Evolutionary conservation across 129 eudicot genomes (phyloP), one percentile per base, ranked within the genome.

Genomic region (Flaveria sonorensis): DNA sequence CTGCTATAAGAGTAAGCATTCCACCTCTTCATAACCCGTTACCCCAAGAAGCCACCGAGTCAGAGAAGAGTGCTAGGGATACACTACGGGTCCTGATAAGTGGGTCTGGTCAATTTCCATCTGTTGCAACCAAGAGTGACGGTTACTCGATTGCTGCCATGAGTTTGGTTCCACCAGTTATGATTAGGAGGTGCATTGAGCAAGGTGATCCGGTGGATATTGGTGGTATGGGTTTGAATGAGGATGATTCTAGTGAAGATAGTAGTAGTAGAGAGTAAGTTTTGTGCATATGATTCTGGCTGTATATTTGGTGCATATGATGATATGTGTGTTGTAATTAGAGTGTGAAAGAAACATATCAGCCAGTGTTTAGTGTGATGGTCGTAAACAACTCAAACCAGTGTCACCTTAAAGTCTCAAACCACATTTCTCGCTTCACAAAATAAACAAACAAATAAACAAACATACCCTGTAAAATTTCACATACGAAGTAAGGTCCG

Each of bases 61-160:
- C 89, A 0, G 93, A 89, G 68, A 89, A 84, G 69, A 77, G 89
- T 71, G 97, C 97, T 10, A 81, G 97, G 72, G 97, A 92, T 77
- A 92, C 97, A 0, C 76, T 92, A 19, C 89, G 91, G 62, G 72
- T 87, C 71, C 85, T 92, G 65, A 65, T 56, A 19, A 56, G 13
- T 5, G 62, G 62, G 28, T 56, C 96, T 13, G 86, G 78, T 65
- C 92, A 86, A 56, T 70, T 90, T 36, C 96, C 96, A 21, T 76
- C 90, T 19, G 83, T 86, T 70, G 26, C 86, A 32, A 88, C 71
- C 48, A 40, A 40, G 8, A 66, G 71, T 40, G 71, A 66, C 1
- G 51, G 71, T 24, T 9, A 88, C 16, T 85, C 85, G 1, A 86
- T 87, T 53, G 79, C 87, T 64, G 80, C 89, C 16, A 81, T 83